These are phyloP conservation scores for Clonostachys solani DNA, from an alignment of 2,329 filamentous ascomycete genomes.

Conservation along the genomic window DNA sequence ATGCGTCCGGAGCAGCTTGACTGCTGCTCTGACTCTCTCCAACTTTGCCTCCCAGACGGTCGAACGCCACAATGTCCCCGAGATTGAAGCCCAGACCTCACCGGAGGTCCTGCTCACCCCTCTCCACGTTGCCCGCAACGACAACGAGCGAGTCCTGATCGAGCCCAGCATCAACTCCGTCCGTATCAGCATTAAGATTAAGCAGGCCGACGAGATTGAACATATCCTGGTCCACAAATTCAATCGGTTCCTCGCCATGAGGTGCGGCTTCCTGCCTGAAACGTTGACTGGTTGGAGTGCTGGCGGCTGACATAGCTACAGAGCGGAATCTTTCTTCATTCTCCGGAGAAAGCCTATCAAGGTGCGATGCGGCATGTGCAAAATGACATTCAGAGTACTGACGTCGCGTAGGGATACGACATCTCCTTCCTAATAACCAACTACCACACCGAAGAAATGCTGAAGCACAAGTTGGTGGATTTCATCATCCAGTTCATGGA, in stretches of 20 bases:
- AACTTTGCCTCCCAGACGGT: slow-evolving; percentile 98
- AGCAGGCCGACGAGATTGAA: slow-evolving; percentile 99
- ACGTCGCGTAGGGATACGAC: slow-evolving; percentile 65
- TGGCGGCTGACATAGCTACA: slow-evolving; percentile 55
- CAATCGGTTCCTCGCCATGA: slow-evolving; percentile 70
- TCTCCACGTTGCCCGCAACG: slow-evolving; percentile 86
- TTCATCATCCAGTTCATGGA: slow-evolving; percentile 99
- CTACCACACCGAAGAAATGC: slow-evolving; percentile 96
- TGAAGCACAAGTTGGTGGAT: slow-evolving; percentile 98
- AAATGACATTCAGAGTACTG: slow-evolving; percentile 36
- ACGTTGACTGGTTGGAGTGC: background rate
- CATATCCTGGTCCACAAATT: slow-evolving; percentile 98
- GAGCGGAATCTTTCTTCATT: slow-evolving; percentile 97
- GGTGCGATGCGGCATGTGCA: slow-evolving; percentile 42
- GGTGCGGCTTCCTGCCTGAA: background rate
- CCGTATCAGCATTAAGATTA: slow-evolving; percentile 96
- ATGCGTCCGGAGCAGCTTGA: slow-evolving; percentile 91
- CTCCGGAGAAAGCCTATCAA: slow-evolving; percentile 92
- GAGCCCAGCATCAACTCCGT: slow-evolving; percentile 97
- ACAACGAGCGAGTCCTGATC: slow-evolving; percentile 94
- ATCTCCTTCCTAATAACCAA: slow-evolving; percentile 99
- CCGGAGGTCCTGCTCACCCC: slow-evolving; percentile 93
- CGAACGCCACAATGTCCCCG: slow-evolving; percentile 96
- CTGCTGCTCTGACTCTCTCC: slow-evolving; percentile 78
- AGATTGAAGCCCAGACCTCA: slow-evolving; percentile 89